Evolutionary conservation across 208 protist genomes (phyloP), one percentile per base, ranked within the genome.

Genomic region (Acanthamoeba royreba): DNA sequence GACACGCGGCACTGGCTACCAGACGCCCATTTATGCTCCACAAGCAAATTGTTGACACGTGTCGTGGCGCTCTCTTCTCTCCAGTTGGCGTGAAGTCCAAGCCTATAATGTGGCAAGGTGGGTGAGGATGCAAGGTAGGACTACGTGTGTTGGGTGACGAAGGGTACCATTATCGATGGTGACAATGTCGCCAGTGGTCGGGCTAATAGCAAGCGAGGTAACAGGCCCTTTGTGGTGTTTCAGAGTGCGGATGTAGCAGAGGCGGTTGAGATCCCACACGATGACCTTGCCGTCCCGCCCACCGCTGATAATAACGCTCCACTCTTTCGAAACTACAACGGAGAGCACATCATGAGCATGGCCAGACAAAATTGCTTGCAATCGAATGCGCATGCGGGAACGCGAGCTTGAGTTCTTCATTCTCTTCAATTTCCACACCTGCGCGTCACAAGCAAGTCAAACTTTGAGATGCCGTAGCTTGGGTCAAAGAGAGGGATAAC

Each of bases 241-340:
- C 35, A 96, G 52, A 46, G 85, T 77, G n/a, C 95, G 53, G 9
- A 96, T 55, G 81, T 93, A 97, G 22, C 58, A 31, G 3, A 95
- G 47, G 47, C 94, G 47, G 86, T 97, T 96, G 4, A 97, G 72
- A 79, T 97, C 96, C 96, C 96, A 97, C 42, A 97, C 88, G 33
- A 97, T 96, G 47, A 88, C 93, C 17, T 53, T 96, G 11, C 83
- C 53, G 17, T 97, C 96, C 43, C 89, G 53, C 5, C 88, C 83
- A 42, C 94, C 96, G 77, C 85, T 95, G 1, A 97, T 94, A 42
- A 97, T 94, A 0, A 97, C 28, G 74, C 89, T 95, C 33, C 93
- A 95, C 8, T 72, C 93, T 61, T 88, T 91, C 38, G 52, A 47
- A 28, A 91, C 42, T 9, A 49, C 55, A 38, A 91, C 85, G 22